Evolutionary conservation across 208 protist genomes (phyloP).

Genomic region (Wallacemonas collosoma): DNA sequence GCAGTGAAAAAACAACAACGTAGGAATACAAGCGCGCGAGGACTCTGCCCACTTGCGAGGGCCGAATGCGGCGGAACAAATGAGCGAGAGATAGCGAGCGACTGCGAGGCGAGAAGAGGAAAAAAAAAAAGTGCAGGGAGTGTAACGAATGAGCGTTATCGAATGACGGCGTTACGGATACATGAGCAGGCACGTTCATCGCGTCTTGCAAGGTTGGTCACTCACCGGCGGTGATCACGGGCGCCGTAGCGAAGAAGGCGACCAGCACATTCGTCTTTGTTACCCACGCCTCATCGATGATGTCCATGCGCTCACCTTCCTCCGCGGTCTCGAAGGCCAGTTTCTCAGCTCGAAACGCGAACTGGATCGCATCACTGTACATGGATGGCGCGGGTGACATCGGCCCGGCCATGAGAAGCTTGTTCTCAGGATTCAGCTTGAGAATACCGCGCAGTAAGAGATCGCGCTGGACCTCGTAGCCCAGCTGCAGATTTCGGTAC

Average conservation of each 20-base stretch:
- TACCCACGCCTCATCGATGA: conserved; percentile 42
- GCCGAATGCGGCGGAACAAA: too few species aligned
- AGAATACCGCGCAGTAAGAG: conserved; percentile 36
- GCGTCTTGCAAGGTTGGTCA: not conserved
- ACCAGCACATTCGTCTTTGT: conserved; percentile 10
- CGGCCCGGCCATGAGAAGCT: conserved; percentile 17
- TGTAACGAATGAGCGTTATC: too few species aligned
- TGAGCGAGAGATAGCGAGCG: too few species aligned
- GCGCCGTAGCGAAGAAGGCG: conserved; percentile 5
- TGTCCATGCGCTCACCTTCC: conserved; percentile 65
- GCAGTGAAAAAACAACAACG: too few species aligned
- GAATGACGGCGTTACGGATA: too few species aligned
- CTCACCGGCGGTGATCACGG: not conserved
- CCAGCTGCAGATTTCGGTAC: conserved; percentile 48
- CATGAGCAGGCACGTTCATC: too few species aligned
- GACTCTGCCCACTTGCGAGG: too few species aligned
- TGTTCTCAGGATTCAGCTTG: conserved; percentile 24
- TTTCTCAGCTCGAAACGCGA: conserved; percentile 47
- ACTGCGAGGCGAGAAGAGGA: too few species aligned
- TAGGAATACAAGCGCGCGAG: too few species aligned
- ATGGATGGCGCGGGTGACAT: conserved; percentile 23
- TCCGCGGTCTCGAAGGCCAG: conserved; percentile 49
- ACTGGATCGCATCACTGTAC: conserved; percentile 43
- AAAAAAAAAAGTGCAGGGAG: too few species aligned
- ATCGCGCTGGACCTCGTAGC: conserved; percentile 49